Evolutionary conservation across 163 green algal species (phyloP), one percentile per base, ranked within the genome.

Genomic region (Chlamydomonas reinhardtii): DNA sequence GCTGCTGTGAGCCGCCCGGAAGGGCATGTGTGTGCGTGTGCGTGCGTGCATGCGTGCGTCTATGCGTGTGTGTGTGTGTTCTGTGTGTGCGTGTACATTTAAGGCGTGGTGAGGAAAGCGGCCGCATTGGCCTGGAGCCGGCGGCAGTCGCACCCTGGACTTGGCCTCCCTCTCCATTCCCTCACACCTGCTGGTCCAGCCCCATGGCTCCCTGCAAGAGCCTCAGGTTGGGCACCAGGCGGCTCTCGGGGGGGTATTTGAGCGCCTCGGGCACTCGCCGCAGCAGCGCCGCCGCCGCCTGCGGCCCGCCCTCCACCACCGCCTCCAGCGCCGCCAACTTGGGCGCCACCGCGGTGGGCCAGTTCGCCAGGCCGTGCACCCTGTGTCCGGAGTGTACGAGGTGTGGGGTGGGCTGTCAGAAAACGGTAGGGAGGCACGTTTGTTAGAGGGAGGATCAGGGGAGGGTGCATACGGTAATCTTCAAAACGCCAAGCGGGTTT

Each of bases 141-240:
- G n/a, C n/a, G n/a, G n/a, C n/a, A n/a, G n/a, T n/a, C n/a, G n/a
- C n/a, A n/a, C n/a, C n/a, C n/a, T n/a, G n/a, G n/a, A n/a, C n/a
- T n/a, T n/a, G n/a, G 0, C 68, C 32, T 73, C 2, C 32, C 68
- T 0, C 20, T 14, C 20, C 17, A 25, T 12, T 19, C 76, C n/a
- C n/a, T n/a, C n/a, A 24, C 73, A 84, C 77, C 77, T 84, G 17
- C 19, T 37, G 39, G 32, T 84, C 62, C 66, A 84, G 48, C 20
- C 77, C 77, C 43, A 76, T 20, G 3, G 14, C 22, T 9, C 48
- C 77, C 43, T 6, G 35, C 77, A 84, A 48, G 66, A 84, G 77
- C 66, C 77, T n/a, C 22, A 84, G 17, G 77, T 84, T 84, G 43
- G 77, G 77, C 65, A 19, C 65, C 77, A 84, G 52, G 48, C 77